Evolutionary conservation across 2,329 filamentous ascomycete species (phyloP).

Genomic region (Calonectria montana): DNA sequence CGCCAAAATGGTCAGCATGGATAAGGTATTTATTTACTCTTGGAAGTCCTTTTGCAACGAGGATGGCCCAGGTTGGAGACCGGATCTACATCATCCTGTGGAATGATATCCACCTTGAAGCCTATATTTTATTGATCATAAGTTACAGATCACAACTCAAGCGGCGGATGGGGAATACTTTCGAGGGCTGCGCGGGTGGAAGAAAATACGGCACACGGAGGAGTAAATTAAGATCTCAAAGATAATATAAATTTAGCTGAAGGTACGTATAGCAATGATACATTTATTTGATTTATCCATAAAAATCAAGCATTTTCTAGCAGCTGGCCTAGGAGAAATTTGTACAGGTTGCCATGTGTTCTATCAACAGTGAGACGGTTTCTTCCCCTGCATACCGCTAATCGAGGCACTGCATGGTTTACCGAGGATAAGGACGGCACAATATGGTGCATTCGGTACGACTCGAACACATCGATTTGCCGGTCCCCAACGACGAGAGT

Average conservation of each 20-base stretch:
- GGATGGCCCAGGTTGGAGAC: background rate
- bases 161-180: too few relatives aligned
- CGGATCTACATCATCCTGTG: background rate
- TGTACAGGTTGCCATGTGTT: too few relatives aligned
- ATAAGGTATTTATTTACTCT: slow-evolving; percentile 1
- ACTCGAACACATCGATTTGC: background rate
- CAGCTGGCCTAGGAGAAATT: too few relatives aligned
- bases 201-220: too few relatives aligned
- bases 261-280: too few relatives aligned
- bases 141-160: background rate
- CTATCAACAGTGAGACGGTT: too few relatives aligned
- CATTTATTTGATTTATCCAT: too few relatives aligned
- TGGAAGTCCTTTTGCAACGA: background rate
- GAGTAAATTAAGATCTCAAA: too few relatives aligned
- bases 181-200: too few relatives aligned
- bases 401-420: background rate
- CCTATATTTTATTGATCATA: background rate
- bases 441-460: background rate
- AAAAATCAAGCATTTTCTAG: too few relatives aligned
- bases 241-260: too few relatives aligned
- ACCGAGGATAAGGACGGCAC: slow-evolving; percentile 1
- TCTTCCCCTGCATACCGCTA: background rate
- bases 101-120: background rate
- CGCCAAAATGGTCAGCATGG: slow-evolving; percentile 2
- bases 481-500: background rate